A percentile compares a stretch with the other conserved stretches of the same genome.
phyloP scores from a whole-genome alignment of 768 basidiomycete species.

The Pulveroboletus sp. region DNA sequence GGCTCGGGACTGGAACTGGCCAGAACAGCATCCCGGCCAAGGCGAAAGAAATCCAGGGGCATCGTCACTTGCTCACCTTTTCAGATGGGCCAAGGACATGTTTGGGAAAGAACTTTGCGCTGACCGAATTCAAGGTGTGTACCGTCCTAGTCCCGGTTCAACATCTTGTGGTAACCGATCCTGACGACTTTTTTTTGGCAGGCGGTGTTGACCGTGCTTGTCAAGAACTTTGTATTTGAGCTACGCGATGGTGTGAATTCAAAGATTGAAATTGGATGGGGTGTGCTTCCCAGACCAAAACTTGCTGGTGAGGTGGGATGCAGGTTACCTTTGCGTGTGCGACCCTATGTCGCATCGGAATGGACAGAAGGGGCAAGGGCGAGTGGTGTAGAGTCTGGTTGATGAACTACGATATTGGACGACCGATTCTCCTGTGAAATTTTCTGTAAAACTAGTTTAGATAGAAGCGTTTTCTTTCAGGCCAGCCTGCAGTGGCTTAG shows the following conservation, averaged over 20 bases:
- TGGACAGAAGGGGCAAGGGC: too few species aligned
- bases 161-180: too few species aligned
- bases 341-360: neutral
- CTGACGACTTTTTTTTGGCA: conserved; percentile 11
- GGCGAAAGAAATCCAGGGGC: conserved; percentile 43
- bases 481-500: too few species aligned
- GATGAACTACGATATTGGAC: too few species aligned
- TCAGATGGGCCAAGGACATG: conserved; percentile 48
- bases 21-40: conserved; percentile 18
- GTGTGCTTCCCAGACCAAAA: conserved; percentile 6
- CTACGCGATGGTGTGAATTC: conserved; percentile 35
- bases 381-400: too few species aligned
- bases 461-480: too few species aligned
- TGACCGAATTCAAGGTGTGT: conserved; percentile 35
- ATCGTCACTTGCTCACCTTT: conserved; percentile 51
- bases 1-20: conserved; percentile 39
- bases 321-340: conserved; percentile 21
- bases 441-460: too few species aligned
- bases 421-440: too few species aligned
- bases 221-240: conserved; percentile 37
- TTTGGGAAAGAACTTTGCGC: conserved; percentile 47
- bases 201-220: conserved; percentile 42
- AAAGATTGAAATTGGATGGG: conserved; percentile 2
- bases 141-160: too few species aligned
- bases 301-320: conserved; percentile 21